Percentiles rank a stretch among this genome's conserved stretches.
These are phyloP conservation scores for Aspergillus carlsbadensis DNA, from an alignment of 495 filamentous ascomycete species.

Conservation along the genomic window DNA sequence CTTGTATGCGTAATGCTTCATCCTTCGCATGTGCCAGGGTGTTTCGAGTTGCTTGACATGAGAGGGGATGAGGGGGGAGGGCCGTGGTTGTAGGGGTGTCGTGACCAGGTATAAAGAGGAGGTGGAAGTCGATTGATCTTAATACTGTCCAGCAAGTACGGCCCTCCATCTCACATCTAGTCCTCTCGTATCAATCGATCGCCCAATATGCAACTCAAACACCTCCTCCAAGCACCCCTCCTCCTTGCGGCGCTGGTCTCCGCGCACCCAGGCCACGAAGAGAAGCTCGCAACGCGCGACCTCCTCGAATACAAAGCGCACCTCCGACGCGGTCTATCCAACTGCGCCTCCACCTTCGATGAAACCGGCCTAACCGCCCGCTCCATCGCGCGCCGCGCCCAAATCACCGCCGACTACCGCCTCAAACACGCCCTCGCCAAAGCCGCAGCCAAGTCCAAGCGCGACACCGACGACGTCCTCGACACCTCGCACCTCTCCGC, in stretches of 20 bases:
- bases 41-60: background rate
- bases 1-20: background rate
- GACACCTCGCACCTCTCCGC: background rate
- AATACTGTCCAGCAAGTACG: background rate
- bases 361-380: background rate
- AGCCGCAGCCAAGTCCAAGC: background rate
- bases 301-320: constrained; percentile 2
- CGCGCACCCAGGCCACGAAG: constrained; percentile 1
- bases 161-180: background rate
- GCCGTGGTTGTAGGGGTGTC: too few species aligned
- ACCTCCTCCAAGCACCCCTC: background rate
- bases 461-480: constrained; percentile 2
- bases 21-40: background rate
- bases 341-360: background rate
- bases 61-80: background rate
- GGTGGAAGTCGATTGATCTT: background rate
- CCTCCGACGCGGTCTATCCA: background rate
- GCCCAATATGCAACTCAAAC: background rate
- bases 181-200: background rate
- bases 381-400: background rate
- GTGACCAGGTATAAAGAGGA: too few species aligned
- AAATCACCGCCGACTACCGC: background rate
- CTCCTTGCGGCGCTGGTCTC: background rate
- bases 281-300: background rate
- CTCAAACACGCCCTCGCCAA: background rate